Evolutionary conservation across 176 grass and related monocot species (phyloP), one percentile per base, ranked within the genome.

Genomic region (Panicum miliaceum): DNA sequence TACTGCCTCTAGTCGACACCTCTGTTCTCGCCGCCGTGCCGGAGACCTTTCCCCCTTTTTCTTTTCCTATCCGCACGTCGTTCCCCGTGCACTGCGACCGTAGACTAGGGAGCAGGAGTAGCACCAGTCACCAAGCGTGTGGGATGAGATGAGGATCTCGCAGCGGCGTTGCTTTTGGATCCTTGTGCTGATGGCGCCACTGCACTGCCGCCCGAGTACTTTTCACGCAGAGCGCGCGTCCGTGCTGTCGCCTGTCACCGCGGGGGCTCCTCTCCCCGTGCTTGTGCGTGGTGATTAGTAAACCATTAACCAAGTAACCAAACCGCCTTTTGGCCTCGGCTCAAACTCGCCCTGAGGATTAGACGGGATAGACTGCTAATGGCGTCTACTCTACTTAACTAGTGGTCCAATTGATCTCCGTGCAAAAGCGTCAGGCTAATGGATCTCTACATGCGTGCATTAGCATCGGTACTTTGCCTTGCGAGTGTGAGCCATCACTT

Each of bases 371-470:
- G 0, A 71, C 40, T n/a, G 46, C 40, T n/a, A 46, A 27, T 59
- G 57, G 57, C 57, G 9, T 25, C 0, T 25, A 25, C 8, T 59
- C 22, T 68, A 43, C 20, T 69, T 69, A 69, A 69, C 2, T 43
- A 6, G 18, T 20, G 43, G 58, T 5, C 79, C 67, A 69, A 32
- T 2, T 32, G 29, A 11, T 16, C 22, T 29, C 8, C 3, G 57
- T 32, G 29, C 29, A 3, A 40, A 47, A 18, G 57, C 8, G 73
- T 37, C 52, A 53, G 42, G 66, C 56, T 71, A 56, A 64, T 57
- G 80, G 59, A 50, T 73, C 75, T 84, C 68, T 32, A 42, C 51
- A 25, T 82, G 27, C 79, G 85, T 61, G 52, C 72, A 20, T n/a
- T 72, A 22, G 59, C 71, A 52, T 64, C 46, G 64, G 25, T 36